Evolutionary conservation across 75 land plant genomes (phyloP).

Genomic region (Adiantum capillusveneris): DNA sequence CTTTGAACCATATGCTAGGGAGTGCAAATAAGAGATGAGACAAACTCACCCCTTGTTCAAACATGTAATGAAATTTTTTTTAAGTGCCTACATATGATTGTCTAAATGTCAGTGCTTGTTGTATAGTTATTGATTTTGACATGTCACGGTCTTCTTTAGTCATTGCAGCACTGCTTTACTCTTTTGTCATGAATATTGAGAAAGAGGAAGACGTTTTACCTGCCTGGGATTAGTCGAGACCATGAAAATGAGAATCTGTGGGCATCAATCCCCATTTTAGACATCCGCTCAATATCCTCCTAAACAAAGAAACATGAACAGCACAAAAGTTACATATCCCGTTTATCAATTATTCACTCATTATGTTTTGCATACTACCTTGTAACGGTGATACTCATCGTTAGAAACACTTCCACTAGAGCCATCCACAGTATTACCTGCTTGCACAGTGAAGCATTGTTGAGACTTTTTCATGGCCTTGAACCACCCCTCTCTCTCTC

Average conservation of each 20-base stretch:
- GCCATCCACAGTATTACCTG: slow-evolving; percentile 38
- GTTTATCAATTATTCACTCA: not conserved
- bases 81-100: no score
- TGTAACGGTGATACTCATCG: slow-evolving; percentile 75
- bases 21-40: no score
- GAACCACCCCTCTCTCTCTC: no score
- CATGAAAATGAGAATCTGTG: slow-evolving; percentile 46
- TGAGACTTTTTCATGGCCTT: not conserved
- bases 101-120: no score
- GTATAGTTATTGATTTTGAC: no score
- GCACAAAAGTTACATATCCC: not conserved
- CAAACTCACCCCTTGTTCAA: no score
- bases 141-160: no score
- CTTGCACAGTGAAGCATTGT: not conserved
- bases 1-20: no score
- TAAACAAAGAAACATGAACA: slow-evolving; percentile 3
- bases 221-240: slow-evolving; percentile 36
- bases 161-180: no score
- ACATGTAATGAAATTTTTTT: no score
- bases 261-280: slow-evolving; percentile 27
- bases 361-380: slow-evolving; percentile 18
- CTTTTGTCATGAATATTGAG: no score
- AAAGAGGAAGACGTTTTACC: no score
- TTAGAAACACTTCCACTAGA: slow-evolving; percentile 39
- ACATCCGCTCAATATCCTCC: slow-evolving; percentile 32